A percentile compares a stretch with the other conserved stretches of the same genome.
Evolutionary conservation across 164 flowering plant species (phyloP).

Genomic region (Sextonia rubra): DNA sequence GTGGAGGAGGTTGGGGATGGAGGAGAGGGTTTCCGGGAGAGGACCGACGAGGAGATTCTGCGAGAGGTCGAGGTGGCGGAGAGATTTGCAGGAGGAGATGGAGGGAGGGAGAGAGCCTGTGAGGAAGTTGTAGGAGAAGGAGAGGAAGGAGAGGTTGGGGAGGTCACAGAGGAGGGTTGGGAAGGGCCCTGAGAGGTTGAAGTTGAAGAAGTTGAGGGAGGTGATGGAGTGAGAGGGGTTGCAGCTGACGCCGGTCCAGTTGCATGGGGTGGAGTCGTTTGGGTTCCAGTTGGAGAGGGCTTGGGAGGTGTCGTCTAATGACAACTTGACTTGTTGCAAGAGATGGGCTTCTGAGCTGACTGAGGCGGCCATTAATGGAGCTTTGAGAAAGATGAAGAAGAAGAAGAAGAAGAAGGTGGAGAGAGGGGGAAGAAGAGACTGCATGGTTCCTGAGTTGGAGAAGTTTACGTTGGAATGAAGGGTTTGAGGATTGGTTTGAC

Average conservation of each 20-base stretch:
- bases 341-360: slow-evolving; percentile 41
- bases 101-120: slow-evolving; percentile 51
- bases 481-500: neutral
- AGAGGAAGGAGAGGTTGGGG: slow-evolving; percentile 40
- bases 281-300: slow-evolving; percentile 56
- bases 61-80: slow-evolving; percentile 24
- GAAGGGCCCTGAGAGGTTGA: slow-evolving; percentile 44
- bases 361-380: neutral
- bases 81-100: slow-evolving; percentile 43
- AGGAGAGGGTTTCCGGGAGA: slow-evolving; percentile 33
- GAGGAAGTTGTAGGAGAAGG: slow-evolving; percentile 68
- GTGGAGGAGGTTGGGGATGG: slow-evolving; percentile 38
- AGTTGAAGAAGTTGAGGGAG: slow-evolving; percentile 53
- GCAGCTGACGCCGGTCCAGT: slow-evolving; percentile 72
- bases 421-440: neutral
- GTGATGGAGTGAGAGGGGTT: slow-evolving; percentile 36
- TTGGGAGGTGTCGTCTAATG: slow-evolving; percentile 54
- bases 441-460: neutral
- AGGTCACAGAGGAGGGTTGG: slow-evolving; percentile 60
- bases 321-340: slow-evolving; percentile 46
- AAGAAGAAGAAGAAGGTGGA: neutral
- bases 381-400: neutral
- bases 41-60: slow-evolving; percentile 24
- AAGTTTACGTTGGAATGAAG: too few relatives aligned
- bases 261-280: slow-evolving; percentile 52